These are phyloP conservation scores for Aspergillus avenaceus DNA, from an alignment of 495 filamentous ascomycete genomes.

Conservation along the genomic window DNA sequence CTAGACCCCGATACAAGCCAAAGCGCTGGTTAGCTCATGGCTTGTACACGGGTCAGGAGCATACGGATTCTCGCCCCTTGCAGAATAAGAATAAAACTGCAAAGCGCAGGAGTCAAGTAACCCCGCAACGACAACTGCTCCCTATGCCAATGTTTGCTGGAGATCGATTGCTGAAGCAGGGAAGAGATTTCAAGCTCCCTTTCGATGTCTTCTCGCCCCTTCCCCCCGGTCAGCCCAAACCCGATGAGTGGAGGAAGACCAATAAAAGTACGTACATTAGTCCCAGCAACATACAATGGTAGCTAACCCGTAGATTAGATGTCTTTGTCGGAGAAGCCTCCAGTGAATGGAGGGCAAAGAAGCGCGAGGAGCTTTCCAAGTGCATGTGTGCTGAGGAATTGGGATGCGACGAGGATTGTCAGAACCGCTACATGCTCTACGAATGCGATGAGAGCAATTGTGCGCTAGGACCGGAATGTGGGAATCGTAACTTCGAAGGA, in stretches of 20 bases:
- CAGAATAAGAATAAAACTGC: conserved; percentile 57
- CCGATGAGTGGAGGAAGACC: conserved; percentile 83
- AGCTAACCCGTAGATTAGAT: conserved; percentile 49
- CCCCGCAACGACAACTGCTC: conserved; percentile 42
- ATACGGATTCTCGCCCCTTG: conserved; percentile 57
- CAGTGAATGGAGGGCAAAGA: conserved; percentile 78
- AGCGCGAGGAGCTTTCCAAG: conserved; percentile 65
- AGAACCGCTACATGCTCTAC: conserved; percentile 94
- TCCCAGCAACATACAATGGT: background rate
- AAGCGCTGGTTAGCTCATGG: conserved; percentile 80
- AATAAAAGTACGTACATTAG: conserved; percentile 68
- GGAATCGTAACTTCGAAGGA: conserved; percentile 81
- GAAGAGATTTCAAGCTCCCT: conserved; percentile 80
- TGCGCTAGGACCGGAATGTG: conserved; percentile 67
- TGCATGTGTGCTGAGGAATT: conserved; percentile 76
- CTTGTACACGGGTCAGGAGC: conserved; percentile 83
- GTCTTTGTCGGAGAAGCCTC: conserved; percentile 87
- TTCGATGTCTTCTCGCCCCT: conserved; percentile 86
- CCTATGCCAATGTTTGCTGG: conserved; percentile 68
- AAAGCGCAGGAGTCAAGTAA: conserved; percentile 40
- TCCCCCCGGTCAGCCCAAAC: conserved; percentile 80
- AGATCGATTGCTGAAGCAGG: conserved; percentile 54
- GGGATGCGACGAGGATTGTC: conserved; percentile 84
- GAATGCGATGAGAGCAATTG: conserved; percentile 94
- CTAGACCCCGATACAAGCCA: conserved; percentile 34